Conservation (phyloP, 257 asterid species). For the Perilla frutescens region DNA sequence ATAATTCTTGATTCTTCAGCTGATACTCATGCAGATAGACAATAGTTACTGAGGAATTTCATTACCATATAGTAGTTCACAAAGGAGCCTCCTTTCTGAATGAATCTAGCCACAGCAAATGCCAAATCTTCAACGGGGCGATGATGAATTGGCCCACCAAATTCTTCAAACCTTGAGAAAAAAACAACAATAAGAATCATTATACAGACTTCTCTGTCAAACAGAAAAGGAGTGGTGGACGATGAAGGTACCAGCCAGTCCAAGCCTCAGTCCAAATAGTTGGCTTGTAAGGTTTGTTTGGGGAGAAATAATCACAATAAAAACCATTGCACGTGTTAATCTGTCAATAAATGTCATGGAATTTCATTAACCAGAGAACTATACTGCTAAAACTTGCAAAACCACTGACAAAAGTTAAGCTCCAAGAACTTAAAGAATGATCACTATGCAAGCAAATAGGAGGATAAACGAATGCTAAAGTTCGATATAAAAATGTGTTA, state of each 20-base stretch:
- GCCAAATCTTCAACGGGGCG: conserved; percentile 99
- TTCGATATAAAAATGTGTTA: conserved; percentile 32
- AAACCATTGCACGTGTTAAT: conserved; percentile 96
- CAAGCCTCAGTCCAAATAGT: conserved; percentile 97
- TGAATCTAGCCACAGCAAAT: conserved; percentile 86
- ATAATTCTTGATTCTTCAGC: background rate
- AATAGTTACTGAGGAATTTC: background rate
- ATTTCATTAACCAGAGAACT: conserved; percentile 16
- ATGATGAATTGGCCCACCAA: conserved; percentile 83
- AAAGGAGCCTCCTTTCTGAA: conserved; percentile 97
- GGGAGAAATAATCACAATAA: conserved; percentile 87
- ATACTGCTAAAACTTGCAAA: background rate
- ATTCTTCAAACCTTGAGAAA: conserved; percentile 78
- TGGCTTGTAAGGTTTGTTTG: conserved; percentile 93
- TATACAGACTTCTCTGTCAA: background rate
- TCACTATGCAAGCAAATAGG: background rate
- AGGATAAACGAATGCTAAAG: background rate
- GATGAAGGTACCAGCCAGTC: conserved; percentile 84
- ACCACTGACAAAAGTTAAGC: background rate
- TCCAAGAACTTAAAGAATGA: conserved; percentile 17
- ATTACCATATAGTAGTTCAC: conserved; percentile 91
- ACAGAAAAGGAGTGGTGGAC: conserved; percentile 14
- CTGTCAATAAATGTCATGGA: conserved; percentile 49
- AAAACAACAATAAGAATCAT: background rate
- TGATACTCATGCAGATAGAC: background rate